phyloP scores from a whole-genome alignment of 768 basidiomycete genomes.

The Boletus huronensis region DNA sequence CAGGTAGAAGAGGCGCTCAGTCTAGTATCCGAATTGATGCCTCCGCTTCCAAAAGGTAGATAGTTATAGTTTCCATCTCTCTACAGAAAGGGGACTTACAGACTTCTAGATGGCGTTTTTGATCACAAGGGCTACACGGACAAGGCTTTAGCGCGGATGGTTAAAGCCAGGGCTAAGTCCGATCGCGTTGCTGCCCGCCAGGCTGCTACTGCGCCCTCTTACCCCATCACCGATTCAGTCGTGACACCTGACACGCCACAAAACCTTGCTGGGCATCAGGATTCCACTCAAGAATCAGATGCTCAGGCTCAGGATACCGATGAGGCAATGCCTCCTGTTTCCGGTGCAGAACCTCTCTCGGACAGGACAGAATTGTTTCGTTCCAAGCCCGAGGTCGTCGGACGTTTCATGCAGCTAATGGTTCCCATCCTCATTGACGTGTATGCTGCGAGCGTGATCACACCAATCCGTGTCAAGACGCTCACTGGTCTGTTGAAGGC shows the following conservation, averaged over 20 bases:
- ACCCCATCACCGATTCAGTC: slow-evolving; percentile 28
- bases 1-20: slow-evolving; percentile 93
- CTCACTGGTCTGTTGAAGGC: slow-evolving; percentile 87
- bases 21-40: slow-evolving; percentile 87
- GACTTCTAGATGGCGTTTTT: slow-evolving; percentile 80
- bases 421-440: slow-evolving; percentile 96
- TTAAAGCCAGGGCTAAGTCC: slow-evolving; percentile 81
- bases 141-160: slow-evolving; percentile 70
- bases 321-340: slow-evolving; percentile 32
- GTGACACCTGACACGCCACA: slow-evolving; percentile 20
- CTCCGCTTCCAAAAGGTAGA: slow-evolving; percentile 87
- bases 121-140: slow-evolving; percentile 89
- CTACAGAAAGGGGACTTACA: slow-evolving; percentile 1
- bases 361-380: slow-evolving; percentile 76
- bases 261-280: slow-evolving; percentile 12
- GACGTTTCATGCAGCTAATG: slow-evolving; percentile 81
- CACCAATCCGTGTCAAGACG: slow-evolving; percentile 84
- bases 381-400: slow-evolving; percentile 70
- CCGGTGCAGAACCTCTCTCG: slow-evolving; percentile 32
- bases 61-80: background rate
- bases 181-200: slow-evolving; percentile 71
- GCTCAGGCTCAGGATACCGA: slow-evolving; percentile 43
- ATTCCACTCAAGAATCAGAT: slow-evolving; percentile 32
- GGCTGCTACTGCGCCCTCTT: slow-evolving; percentile 34
- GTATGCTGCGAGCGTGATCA: slow-evolving; percentile 96